Evolutionary conservation across 2,329 filamentous ascomycete genomes (phyloP).

Genomic region (Zymoseptoria pseudotritici): DNA sequence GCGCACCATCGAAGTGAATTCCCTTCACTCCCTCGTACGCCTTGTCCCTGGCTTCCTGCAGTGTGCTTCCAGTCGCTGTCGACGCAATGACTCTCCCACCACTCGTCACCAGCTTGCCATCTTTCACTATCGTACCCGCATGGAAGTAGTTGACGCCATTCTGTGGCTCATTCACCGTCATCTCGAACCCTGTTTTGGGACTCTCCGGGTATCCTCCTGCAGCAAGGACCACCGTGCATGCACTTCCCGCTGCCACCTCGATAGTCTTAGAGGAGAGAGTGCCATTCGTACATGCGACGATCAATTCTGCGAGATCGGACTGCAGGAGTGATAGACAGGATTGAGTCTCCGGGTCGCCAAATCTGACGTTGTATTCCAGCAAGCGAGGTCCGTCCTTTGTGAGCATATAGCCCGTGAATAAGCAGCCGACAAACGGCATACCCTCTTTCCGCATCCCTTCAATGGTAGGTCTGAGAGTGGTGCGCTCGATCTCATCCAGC

Average conservation of each 20-base stretch:
- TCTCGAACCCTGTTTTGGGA: conserved; percentile 70
- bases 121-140: conserved; percentile 68
- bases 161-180: conserved; percentile 44
- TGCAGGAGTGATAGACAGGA: conserved; percentile 76
- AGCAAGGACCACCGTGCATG: conserved; percentile 88
- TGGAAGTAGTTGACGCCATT: conserved; percentile 72
- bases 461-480: conserved; percentile 82
- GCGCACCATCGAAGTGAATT: conserved; percentile 82
- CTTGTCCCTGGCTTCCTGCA: conserved; percentile 75
- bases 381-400: conserved; percentile 72
- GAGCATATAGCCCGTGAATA: conserved; percentile 93
- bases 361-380: conserved; percentile 88
- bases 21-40: conserved; percentile 77
- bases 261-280: conserved; percentile 52
- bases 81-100: conserved; percentile 91
- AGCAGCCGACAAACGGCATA: conserved; percentile 62
- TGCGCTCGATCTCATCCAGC: conserved; percentile 69
- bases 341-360: conserved; percentile 88
- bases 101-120: conserved; percentile 61
- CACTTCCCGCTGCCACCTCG: conserved; percentile 48
- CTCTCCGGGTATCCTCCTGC: conserved; percentile 82
- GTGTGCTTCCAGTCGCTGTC: conserved; percentile 67
- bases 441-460: conserved; percentile 75
- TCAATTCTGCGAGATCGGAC: conserved; percentile 78
- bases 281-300: conserved; percentile 74